These are phyloP conservation scores for Mrakia blollopis DNA, from an alignment of 768 basidiomycete genomes.

Conservation along the genomic window DNA sequence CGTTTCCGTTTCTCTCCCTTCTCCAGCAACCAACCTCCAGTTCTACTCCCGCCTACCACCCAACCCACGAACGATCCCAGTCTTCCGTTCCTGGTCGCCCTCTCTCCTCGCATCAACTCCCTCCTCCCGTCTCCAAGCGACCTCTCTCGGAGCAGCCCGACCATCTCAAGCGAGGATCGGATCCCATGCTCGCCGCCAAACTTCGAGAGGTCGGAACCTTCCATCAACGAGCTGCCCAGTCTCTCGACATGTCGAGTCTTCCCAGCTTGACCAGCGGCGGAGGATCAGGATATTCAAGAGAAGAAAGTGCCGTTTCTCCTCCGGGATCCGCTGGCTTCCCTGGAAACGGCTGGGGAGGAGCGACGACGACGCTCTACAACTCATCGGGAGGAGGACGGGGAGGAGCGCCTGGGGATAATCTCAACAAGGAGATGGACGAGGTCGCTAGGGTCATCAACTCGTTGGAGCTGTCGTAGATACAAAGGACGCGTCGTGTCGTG, in stretches of 20 bases:
- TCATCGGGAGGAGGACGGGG: background rate
- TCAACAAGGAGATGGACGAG: conserved; percentile 14
- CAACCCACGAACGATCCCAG: conserved; percentile 40
- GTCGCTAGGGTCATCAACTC: conserved; percentile 4
- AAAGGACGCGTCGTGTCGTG: no score
- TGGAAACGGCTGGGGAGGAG: conserved; percentile 1
- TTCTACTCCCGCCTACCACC: background rate
- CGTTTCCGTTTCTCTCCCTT: background rate
- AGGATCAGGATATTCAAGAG: background rate
- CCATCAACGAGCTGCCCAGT: conserved; percentile 80
- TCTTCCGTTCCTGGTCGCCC: conserved; percentile 21
- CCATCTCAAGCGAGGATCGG: conserved; percentile 71
- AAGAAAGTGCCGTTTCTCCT: background rate
- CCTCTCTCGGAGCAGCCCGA: conserved; percentile 71
- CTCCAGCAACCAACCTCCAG: background rate
- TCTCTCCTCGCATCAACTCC: conserved; percentile 34
- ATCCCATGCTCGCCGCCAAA: conserved; percentile 77
- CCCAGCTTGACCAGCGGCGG: background rate
- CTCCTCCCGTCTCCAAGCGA: conserved; percentile 56
- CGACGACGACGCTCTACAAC: background rate
- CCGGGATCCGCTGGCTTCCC: background rate
- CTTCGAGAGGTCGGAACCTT: conserved; percentile 60
- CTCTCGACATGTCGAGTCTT: conserved; percentile 60
- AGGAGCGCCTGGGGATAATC: background rate
- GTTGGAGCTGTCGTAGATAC: conserved; percentile 14